Base-by-base conservation (phyloP, 2,329 filamentous ascomycete species). In the Neonectria hederae region DNA sequence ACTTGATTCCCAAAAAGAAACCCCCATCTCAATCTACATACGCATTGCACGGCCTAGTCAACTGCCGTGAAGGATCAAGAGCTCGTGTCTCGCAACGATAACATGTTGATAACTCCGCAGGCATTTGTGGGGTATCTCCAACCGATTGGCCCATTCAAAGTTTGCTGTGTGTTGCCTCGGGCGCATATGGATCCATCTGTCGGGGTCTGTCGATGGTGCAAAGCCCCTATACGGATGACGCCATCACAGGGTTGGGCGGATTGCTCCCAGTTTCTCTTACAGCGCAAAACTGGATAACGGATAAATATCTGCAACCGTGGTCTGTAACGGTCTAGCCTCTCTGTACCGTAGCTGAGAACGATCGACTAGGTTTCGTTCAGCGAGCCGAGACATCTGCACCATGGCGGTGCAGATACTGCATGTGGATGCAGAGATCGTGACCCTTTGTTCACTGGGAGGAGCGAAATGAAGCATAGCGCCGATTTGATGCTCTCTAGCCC, bases 151-250 rank as follows among this genome's bases (percentile, higher is more conserved):
- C 38, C 53, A 57, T 54, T 46, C 32, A 32, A 19, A 4, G n/a
- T 30, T 24, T 13, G 40, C 49, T 24, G 48, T 26, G 57, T 49
- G 11, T 19, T 57, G 22, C 40, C 38, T 52, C 53, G 51, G 52
- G 22, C 24, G n/a, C 42, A 35, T 45, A 51, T 26, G 53, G 38
- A 32, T 60, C 54, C 38, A 48, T 45, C 30, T 42, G 9, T 17
- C 28, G 53, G 53, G 48, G 46, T 35, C 57, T 56, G 38, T 61
- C 69, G 68, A 72, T 72, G 70, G 64, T 72, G 70, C 70, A 70
- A 72, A 38, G 32, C 60, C 46, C 58, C 48, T 63, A 65, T 62
- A 43, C 26, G 63, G 62, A 72, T 72, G 63, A 72, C 70, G 70
- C 70, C 70, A 72, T 72, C 59, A 22, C 59, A 22, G 22, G 24